These are phyloP conservation scores for Malus hybrid DNA, from an alignment of 331 rosid genomes.

Conservation along the genomic window DNA sequence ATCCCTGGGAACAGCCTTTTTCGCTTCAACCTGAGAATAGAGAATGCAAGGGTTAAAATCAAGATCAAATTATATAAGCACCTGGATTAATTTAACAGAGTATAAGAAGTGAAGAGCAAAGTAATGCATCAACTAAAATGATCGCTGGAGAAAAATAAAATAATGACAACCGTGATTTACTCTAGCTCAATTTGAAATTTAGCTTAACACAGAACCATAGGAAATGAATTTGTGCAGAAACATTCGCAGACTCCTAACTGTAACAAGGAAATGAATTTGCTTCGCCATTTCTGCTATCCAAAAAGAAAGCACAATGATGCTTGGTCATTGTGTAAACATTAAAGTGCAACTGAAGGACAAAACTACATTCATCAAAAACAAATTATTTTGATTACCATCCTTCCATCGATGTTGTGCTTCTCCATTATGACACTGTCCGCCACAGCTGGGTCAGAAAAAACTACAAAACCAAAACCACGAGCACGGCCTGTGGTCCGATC, in stretches of 20 bases:
- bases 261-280: not conserved
- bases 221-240: conserved; percentile 12
- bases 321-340: too few species aligned
- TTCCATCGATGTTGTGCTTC: conserved; percentile 86
- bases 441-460: conserved; percentile 63
- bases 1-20: conserved; percentile 37
- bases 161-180: not conserved
- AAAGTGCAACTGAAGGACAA: too few species aligned
- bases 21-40: conserved; percentile 27
- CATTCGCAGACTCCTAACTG: conserved; percentile 9
- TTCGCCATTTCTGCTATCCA: not conserved
- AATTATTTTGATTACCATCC: conserved; percentile 47
- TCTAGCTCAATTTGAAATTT: conserved; percentile 13
- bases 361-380: not conserved
- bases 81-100: not conserved
- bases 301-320: not conserved
- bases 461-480: conserved; percentile 86
- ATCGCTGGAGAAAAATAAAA: not conserved
- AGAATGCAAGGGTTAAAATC: not conserved
- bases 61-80: not conserved
- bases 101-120: not conserved
- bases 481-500: conserved; percentile 95
- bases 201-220: conserved; percentile 3
- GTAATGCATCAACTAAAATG: not conserved
- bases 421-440: conserved; percentile 70